A percentile compares a stretch with the other conserved stretches of the same genome.
Evolutionary conservation across 2,329 filamentous ascomycete genomes (phyloP).

Genomic region (Leptosphaerulina australis): DNA sequence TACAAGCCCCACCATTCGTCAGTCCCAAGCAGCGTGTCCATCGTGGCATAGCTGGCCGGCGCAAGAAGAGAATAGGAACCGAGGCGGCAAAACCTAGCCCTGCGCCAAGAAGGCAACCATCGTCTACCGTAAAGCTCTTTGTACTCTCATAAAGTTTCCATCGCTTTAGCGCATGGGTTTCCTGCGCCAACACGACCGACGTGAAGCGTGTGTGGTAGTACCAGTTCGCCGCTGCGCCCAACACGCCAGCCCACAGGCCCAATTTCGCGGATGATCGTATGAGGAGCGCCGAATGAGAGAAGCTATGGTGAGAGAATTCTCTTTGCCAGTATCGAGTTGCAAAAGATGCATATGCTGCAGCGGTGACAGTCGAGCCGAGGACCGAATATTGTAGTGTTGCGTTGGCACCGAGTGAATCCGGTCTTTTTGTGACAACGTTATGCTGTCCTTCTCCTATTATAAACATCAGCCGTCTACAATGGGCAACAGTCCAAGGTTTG

Average conservation of each 20-base stretch:
- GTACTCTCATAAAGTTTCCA: slow-evolving; percentile 36
- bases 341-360: slow-evolving; percentile 34
- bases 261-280: slow-evolving; percentile 31
- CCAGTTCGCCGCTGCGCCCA: slow-evolving; percentile 32
- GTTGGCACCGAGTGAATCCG: slow-evolving; percentile 38
- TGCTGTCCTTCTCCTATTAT: slow-evolving; percentile 37
- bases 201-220: slow-evolving; percentile 35
- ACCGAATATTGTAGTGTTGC: slow-evolving; percentile 36
- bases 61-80: slow-evolving; percentile 29
- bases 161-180: slow-evolving; percentile 15
- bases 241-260: slow-evolving; percentile 27
- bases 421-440: slow-evolving; percentile 29
- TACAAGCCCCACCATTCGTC: slow-evolving; percentile 33
- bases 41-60: slow-evolving; percentile 28
- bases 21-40: slow-evolving; percentile 35
- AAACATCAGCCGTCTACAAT: slow-evolving; percentile 8
- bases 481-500: not conserved
- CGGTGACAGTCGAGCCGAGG: slow-evolving; percentile 33
- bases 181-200: slow-evolving; percentile 18
- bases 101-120: slow-evolving; percentile 35
- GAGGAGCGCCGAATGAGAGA: slow-evolving; percentile 29
- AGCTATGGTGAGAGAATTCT: slow-evolving; percentile 12
- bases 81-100: slow-evolving; percentile 31
- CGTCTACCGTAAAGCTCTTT: slow-evolving; percentile 33
- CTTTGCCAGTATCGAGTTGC: slow-evolving; percentile 25